Conservation (phyloP, 345 rosid species). For the Pistacia atlantica region DNA sequence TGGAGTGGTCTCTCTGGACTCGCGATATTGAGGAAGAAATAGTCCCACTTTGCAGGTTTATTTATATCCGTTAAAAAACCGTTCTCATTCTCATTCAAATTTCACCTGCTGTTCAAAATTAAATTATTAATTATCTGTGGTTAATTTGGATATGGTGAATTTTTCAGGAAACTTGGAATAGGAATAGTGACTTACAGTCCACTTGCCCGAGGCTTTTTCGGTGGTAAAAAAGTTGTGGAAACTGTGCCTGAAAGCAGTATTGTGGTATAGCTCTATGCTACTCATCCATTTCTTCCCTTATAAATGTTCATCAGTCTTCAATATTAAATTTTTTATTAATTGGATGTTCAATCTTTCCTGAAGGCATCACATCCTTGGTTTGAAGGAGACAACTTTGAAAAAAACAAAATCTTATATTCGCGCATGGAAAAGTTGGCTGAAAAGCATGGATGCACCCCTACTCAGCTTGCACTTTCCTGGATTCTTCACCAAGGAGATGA, state of each 20-base stretch:
- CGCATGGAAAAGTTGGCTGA: slow-evolving; percentile 32
- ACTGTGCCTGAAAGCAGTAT: slow-evolving; percentile 7
- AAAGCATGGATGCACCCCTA: slow-evolving; percentile 34
- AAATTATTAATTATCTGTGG: background rate
- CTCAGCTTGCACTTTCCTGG: slow-evolving; percentile 53
- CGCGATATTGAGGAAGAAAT: slow-evolving; percentile 26
- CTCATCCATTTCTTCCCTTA: background rate
- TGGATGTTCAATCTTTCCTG: background rate
- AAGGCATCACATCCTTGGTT: slow-evolving; percentile 32
- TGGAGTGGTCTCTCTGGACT: slow-evolving; percentile 31
- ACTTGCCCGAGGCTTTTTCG: slow-evolving; percentile 27
- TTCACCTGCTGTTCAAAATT: too few species aligned
- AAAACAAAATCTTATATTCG: slow-evolving; percentile 36
- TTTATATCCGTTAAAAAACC: background rate
- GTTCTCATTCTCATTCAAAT: background rate
- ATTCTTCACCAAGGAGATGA: slow-evolving; percentile 48
- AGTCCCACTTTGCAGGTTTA: slow-evolving; percentile 31
- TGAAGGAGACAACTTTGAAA: slow-evolving; percentile 27
- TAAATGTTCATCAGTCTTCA: background rate
- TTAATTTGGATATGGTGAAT: background rate
- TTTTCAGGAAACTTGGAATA: slow-evolving; percentile 24
- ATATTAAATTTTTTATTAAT: slow-evolving; percentile 1
- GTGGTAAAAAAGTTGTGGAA: slow-evolving; percentile 24
- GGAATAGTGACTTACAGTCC: slow-evolving; percentile 27
- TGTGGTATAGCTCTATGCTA: background rate